Percentiles rank a stretch among this genome's conserved stretches.
phyloP scores from a whole-genome alignment of 805 yeast species.

The Wickerhamiella kazuoi region DNA sequence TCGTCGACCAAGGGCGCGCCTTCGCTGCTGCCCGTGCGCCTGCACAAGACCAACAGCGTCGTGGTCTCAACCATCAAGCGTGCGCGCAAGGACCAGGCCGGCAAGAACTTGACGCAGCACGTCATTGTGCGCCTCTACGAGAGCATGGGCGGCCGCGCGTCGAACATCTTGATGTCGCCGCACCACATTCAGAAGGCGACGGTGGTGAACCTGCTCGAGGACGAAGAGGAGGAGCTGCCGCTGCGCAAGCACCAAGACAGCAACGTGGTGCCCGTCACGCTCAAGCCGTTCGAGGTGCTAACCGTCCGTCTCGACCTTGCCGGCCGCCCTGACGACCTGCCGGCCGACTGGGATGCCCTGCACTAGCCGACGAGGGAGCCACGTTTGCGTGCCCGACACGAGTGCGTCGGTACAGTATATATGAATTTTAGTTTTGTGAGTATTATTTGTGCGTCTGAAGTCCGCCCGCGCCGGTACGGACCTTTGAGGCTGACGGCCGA shows the following conservation, averaged over 20 bases:
- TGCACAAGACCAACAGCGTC: constrained; percentile 25
- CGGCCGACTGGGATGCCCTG: neutral
- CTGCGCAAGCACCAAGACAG: constrained; percentile 12
- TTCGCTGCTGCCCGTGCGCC: constrained; percentile 4
- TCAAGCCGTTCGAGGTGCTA: constrained; percentile 69
- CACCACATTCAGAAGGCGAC: constrained; percentile 38
- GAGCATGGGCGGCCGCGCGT: constrained; percentile 62
- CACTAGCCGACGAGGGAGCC: neutral
- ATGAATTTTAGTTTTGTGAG: no score
- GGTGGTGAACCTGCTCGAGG: constrained; percentile 26
- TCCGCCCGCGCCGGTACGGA: no score
- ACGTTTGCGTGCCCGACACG: no score
- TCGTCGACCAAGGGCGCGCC: neutral
- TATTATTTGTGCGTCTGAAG: no score
- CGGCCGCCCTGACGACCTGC: neutral
- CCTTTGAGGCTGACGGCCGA: no score
- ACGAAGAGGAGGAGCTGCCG: constrained; percentile 21
- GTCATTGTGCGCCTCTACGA: constrained; percentile 68
- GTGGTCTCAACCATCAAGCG: constrained; percentile 67
- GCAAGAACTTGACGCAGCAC: constrained; percentile 27
- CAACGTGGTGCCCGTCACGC: constrained; percentile 22
- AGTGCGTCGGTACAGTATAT: no score
- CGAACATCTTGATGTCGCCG: constrained; percentile 32
- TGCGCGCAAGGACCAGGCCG: constrained; percentile 60
- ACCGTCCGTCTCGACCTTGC: constrained; percentile 31